Percentiles rank a stretch among this genome's conserved stretches.
Conservation (phyloP, 192 early-diverging fungal species). For the Coemansia sp. region DNA sequence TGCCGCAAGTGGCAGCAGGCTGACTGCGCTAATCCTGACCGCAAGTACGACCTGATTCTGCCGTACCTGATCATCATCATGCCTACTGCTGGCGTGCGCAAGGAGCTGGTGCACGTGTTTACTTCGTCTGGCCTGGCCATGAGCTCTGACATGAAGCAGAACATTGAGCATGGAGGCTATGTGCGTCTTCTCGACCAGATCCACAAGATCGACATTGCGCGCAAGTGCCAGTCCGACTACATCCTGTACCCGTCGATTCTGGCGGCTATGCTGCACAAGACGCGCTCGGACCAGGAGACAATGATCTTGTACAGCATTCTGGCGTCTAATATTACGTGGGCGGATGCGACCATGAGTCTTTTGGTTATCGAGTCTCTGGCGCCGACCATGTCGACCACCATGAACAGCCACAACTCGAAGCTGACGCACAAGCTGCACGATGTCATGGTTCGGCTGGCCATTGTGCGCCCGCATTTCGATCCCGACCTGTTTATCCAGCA, state of each 20-base stretch:
- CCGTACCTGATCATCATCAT: slow-evolving; percentile 82
- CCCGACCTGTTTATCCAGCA: slow-evolving; percentile 54
- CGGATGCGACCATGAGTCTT: slow-evolving; percentile 45
- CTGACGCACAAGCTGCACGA: slow-evolving; percentile 53
- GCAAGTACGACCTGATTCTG: slow-evolving; percentile 52
- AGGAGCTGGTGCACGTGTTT: slow-evolving; percentile 58
- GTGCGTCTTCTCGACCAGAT: slow-evolving; percentile 49
- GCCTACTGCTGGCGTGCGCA: slow-evolving; percentile 74
- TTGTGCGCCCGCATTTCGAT: slow-evolving; percentile 54
- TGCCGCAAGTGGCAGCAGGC: slow-evolving; percentile 56
- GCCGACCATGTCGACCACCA: slow-evolving; percentile 35
- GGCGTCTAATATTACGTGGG: slow-evolving; percentile 51
- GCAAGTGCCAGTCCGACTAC: slow-evolving; percentile 50
- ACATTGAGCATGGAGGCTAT: slow-evolving; percentile 48
- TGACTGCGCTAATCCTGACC: slow-evolving; percentile 17
- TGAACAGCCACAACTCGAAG: slow-evolving; percentile 47
- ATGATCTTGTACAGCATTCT: slow-evolving; percentile 49
- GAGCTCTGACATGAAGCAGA: slow-evolving; percentile 25
- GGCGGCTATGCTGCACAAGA: slow-evolving; percentile 50
- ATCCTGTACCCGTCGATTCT: slow-evolving; percentile 53
- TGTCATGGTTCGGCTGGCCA: slow-evolving; percentile 49
- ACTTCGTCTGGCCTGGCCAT: slow-evolving; percentile 28
- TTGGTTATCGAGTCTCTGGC: slow-evolving; percentile 54
- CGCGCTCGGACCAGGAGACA: slow-evolving; percentile 49
- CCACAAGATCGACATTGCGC: slow-evolving; percentile 44